phyloP scores from a whole-genome alignment of 140 eudicot genomes.

The Flaveria floridana region DNA sequence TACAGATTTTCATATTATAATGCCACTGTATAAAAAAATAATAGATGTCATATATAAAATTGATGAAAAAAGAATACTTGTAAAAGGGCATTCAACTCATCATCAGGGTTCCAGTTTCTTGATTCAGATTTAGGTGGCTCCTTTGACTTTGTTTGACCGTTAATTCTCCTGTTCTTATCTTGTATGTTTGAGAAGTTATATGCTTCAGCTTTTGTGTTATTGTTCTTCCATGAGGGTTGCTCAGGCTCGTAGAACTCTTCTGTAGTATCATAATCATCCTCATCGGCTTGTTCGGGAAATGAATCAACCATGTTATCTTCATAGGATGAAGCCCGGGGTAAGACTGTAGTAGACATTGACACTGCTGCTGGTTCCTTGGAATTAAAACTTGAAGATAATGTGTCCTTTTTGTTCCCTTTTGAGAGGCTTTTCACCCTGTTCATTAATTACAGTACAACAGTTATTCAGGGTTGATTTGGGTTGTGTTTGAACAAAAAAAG shows the following conservation, averaged over 20 bases:
- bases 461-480: not conserved
- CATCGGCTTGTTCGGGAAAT: constrained; percentile 71
- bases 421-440: constrained; percentile 96
- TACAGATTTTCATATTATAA: too few relatives aligned
- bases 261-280: constrained; percentile 67
- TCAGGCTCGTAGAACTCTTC: constrained; percentile 69
- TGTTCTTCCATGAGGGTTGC: constrained; percentile 62
- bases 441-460: not conserved
- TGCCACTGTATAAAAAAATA: not conserved
- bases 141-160: constrained; percentile 64
- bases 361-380: constrained; percentile 70
- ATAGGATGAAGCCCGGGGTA: constrained; percentile 49
- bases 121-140: constrained; percentile 66
- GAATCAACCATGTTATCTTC: constrained; percentile 74
- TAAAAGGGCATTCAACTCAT: constrained; percentile 66
- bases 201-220: constrained; percentile 43
- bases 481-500: not conserved
- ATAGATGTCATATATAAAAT: not conserved
- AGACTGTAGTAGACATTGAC: constrained; percentile 46
- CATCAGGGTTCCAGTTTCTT: constrained; percentile 54
- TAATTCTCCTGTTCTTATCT: constrained; percentile 55
- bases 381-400: constrained; percentile 35
- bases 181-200: constrained; percentile 39
- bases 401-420: constrained; percentile 79
- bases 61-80: constrained; percentile 44